Evolutionary conservation across 495 filamentous ascomycete genomes (phyloP).

Genomic region (Xylaria venustula): DNA sequence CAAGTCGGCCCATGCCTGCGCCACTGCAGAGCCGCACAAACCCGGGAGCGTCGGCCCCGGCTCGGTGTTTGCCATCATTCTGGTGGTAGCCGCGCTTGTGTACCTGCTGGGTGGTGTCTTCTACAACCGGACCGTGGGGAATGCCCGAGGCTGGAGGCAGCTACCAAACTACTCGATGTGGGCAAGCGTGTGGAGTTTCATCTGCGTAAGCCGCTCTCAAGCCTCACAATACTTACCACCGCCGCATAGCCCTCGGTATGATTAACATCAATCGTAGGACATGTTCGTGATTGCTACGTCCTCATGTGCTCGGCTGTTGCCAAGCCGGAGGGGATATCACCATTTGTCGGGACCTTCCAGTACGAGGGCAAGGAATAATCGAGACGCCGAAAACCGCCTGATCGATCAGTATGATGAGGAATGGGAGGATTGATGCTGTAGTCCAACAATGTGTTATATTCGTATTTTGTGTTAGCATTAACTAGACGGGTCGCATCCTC

Average conservation of each 20-base stretch:
- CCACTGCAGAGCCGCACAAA: slow-evolving; percentile 57
- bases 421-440: slow-evolving; percentile 56
- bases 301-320: slow-evolving; percentile 67
- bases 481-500: neutral
- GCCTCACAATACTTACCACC: slow-evolving; percentile 12
- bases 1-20: slow-evolving; percentile 83
- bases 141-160: slow-evolving; percentile 93
- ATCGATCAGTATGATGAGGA: slow-evolving; percentile 98
- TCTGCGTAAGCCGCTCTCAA: slow-evolving; percentile 62
- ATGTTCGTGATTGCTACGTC: slow-evolving; percentile 76
- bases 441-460: neutral
- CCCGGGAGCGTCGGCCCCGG: slow-evolving; percentile 72
- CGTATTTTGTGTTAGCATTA: neutral
- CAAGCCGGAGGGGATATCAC: slow-evolving; percentile 62
- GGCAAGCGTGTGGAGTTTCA: slow-evolving; percentile 80
- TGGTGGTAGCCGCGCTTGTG: slow-evolving; percentile 75
- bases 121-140: slow-evolving; percentile 92
- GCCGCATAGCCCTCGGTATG: slow-evolving; percentile 15
- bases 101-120: slow-evolving; percentile 92
- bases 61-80: slow-evolving; percentile 92
- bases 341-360: slow-evolving; percentile 50
- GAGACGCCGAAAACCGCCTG: slow-evolving; percentile 87
- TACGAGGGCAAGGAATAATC: slow-evolving; percentile 42
- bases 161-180: slow-evolving; percentile 92
- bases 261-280: slow-evolving; percentile 57